These are phyloP conservation scores for Nectriaceae sp. DNA, from an alignment of 2,329 filamentous ascomycete genomes.

Conservation along the genomic window DNA sequence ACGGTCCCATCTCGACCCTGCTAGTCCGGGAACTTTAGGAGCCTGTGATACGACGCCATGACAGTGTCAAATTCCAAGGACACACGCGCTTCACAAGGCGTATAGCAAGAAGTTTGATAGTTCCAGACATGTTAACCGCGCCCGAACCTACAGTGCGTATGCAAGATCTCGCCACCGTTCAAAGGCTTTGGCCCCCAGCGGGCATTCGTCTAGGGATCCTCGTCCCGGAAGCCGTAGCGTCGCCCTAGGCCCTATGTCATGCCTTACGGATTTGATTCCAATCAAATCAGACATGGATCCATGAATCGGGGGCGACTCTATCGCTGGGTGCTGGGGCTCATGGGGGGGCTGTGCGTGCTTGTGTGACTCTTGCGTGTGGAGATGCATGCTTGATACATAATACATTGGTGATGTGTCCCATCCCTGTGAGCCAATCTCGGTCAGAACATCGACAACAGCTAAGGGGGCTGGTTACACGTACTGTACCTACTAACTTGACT, in stretches of 20 bases:
- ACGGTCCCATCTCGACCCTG: constrained; percentile 8
- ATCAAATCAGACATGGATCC: neutral
- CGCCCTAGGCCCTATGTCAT: constrained; percentile 7
- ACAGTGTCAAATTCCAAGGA: constrained; percentile 13
- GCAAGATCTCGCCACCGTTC: neutral
- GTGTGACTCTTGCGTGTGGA: neutral
- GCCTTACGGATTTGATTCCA: constrained; percentile 1
- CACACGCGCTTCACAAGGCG: neutral
- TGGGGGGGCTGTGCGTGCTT: neutral
- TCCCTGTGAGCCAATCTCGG: neutral
- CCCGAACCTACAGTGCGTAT: constrained; percentile 14
- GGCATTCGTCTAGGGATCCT: neutral
- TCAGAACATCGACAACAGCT: neutral
- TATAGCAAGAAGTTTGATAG: neutral
- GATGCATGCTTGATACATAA: too few relatives aligned
- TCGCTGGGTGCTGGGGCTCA: neutral
- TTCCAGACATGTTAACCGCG: neutral
- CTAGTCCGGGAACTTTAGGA: constrained; percentile 27
- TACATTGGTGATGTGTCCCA: neutral
- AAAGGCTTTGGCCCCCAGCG: neutral
- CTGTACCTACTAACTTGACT: too few relatives aligned
- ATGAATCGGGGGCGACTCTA: neutral
- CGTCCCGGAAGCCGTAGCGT: constrained; percentile 3
- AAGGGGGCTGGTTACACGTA: too few relatives aligned
- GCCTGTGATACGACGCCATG: constrained; percentile 23